These are phyloP conservation scores for Pseudonitzschia multistriata DNA, from an alignment of 108 stramenopile genomes.

Conservation along the genomic window DNA sequence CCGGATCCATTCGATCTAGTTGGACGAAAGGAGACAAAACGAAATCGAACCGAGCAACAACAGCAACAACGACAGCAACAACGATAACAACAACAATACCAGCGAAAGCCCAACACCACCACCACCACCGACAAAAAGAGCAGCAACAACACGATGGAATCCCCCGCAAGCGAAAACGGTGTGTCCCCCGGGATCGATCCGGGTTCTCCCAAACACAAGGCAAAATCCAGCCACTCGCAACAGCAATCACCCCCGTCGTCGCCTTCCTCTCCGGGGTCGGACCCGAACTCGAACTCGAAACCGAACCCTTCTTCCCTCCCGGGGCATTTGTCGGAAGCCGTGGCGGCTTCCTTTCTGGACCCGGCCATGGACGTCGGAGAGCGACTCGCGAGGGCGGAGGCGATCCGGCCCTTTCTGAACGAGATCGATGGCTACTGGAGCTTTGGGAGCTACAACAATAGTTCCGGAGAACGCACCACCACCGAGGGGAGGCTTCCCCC, in stretches of 20 bases:
- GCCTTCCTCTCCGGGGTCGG: too few species aligned
- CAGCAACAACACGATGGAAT: too few species aligned
- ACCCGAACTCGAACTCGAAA: too few species aligned
- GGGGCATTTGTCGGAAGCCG: slow-evolving; percentile 17
- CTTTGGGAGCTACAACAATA: slow-evolving; percentile 12
- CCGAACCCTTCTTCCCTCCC: not conserved
- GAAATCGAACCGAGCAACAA: not conserved
- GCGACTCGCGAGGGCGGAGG: slow-evolving; percentile 14
- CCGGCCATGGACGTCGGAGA: slow-evolving; percentile 12
- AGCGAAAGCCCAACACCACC: not conserved
- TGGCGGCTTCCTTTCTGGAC: not conserved
- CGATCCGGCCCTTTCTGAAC: slow-evolving; percentile 16
- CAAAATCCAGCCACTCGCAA: too few species aligned
- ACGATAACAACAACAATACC: slow-evolving; percentile 1
- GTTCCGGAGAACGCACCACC: not conserved
- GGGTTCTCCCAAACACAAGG: too few species aligned
- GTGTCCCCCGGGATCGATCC: too few species aligned
- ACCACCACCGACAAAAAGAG: too few species aligned
- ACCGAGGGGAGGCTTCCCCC: slow-evolving; percentile 39
- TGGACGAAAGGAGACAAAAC: not conserved
- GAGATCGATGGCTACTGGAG: slow-evolving; percentile 38
- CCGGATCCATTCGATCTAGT: too few species aligned
- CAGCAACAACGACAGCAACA: not conserved
- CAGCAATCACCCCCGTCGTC: too few species aligned
- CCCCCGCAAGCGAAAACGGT: too few species aligned